Evolutionary conservation across 805 yeast genomes (phyloP), one percentile per base, ranked within the genome.

Genomic region (Pichia nakasei): DNA sequence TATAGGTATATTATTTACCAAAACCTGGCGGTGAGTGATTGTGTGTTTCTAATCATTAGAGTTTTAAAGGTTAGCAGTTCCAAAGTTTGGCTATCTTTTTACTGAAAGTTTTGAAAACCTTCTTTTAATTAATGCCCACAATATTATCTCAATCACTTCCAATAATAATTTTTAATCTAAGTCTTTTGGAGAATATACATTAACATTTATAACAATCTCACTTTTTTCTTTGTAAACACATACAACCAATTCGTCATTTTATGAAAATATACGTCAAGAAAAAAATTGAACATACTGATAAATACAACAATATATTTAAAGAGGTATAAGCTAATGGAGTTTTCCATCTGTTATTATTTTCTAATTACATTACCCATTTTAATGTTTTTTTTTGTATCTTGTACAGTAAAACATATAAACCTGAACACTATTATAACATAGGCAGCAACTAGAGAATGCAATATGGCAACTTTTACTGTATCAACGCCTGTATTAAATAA

Each of bases 191-290:
- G 58, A 66, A 8, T 57, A 64, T 22, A 85, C 85, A 1, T 58
- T 81, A 53, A 66, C n/a, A n/a, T n/a, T n/a, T n/a, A n/a, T n/a
- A n/a, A n/a, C n/a, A n/a, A n/a, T n/a, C n/a, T n/a, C n/a, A n/a
- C n/a, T n/a, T n/a, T n/a, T n/a, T n/a, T n/a, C n/a, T 57, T 75
- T 75, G 47, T 80, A 85, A 85, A 68, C 72, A 52, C 67, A 86
- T 45, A 73, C 82, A 4, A 77, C 85, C 0, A 67, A 79, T 4
- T 85, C 86, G 5, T 59, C 62, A 35, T 78, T 70, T 50, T 81
- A 78, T 56, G 63, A 71, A n/a, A 52, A 53, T 39, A 74, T 83
- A 12, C 64, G 62, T 15, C 65, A 64, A 43, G 60, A 57, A n/a
- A n/a, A n/a, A n/a, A 35, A 64, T 64, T 18, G 32, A 29, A 13